phyloP scores from a whole-genome alignment of 2,329 filamentous ascomycete species.

The Trichophyton mentagrophytes region DNA sequence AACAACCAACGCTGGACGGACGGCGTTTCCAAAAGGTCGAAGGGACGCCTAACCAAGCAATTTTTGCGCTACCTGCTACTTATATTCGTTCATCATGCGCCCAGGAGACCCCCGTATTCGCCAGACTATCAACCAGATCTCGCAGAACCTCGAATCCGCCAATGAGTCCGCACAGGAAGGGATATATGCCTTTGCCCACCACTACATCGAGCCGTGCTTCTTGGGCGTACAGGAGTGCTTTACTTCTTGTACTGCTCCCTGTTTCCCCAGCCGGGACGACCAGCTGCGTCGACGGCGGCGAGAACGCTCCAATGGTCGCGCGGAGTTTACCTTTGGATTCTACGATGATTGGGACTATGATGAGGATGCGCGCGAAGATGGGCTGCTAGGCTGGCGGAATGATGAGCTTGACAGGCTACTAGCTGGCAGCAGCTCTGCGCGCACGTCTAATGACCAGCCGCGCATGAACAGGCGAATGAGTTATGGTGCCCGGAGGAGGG shows the following conservation, averaged over 20 bases:
- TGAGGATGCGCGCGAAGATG: conserved; percentile 37
- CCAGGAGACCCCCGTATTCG: conserved; percentile 71
- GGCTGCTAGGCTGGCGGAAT: conserved; percentile 62
- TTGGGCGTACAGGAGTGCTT: conserved; percentile 52
- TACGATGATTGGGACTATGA: conserved; percentile 90
- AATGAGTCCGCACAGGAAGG: conserved; percentile 85
- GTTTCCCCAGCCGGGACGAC: conserved; percentile 59
- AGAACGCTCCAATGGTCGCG: conserved; percentile 42
- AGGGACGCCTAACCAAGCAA: neutral
- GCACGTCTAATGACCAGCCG: conserved; percentile 47
- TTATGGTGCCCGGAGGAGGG: conserved; percentile 56
- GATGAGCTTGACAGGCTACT: conserved; percentile 79
- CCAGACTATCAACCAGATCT: conserved; percentile 85
- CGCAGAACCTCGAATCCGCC: conserved; percentile 76
- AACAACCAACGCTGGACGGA: neutral
- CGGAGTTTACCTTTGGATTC: conserved; percentile 87
- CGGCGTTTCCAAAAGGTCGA: no score
- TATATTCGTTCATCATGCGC: conserved; percentile 40
- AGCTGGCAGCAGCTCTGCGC: conserved; percentile 44
- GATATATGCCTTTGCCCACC: conserved; percentile 78
- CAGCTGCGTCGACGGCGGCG: conserved; percentile 58
- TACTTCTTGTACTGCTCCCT: conserved; percentile 56
- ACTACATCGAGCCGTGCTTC: conserved; percentile 74
- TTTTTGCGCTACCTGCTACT: neutral
- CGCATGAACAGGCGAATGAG: conserved; percentile 71